A percentile compares a stretch with the other conserved stretches of the same genome.
These are phyloP conservation scores for Leishmania mexicana DNA, from an alignment of 208 protist genomes.

Conservation along the genomic window DNA sequence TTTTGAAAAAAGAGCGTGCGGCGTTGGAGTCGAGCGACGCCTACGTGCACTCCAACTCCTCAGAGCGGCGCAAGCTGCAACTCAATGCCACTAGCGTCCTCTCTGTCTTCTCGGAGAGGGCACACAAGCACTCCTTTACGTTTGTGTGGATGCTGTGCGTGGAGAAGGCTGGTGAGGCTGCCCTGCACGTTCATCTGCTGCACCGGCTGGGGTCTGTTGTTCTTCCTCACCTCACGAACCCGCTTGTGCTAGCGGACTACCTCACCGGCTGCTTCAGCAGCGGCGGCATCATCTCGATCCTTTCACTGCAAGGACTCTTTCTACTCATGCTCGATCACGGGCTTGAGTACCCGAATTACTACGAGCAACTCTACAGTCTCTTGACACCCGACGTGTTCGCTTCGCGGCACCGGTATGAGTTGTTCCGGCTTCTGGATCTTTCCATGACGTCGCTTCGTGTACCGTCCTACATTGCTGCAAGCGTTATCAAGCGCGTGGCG, in stretches of 20 bases:
- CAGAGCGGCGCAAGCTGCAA: constrained; percentile 70
- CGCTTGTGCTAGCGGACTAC: constrained; percentile 86
- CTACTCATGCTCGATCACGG: constrained; percentile 91
- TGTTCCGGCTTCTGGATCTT: constrained; percentile 87
- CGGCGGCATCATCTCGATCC: constrained; percentile 85
- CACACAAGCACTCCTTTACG: constrained; percentile 87
- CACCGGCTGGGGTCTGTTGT: constrained; percentile 73
- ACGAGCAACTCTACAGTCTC: constrained; percentile 90
- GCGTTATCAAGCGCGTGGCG: constrained; percentile 78
- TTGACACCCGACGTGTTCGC: constrained; percentile 81
- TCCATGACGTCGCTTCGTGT: constrained; percentile 84
- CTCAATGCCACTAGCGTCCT: constrained; percentile 58
- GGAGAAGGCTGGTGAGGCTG: constrained; percentile 46
- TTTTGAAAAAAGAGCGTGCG: constrained; percentile 62
- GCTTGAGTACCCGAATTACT: constrained; percentile 91
- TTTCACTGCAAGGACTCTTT: constrained; percentile 87
- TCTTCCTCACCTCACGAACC: constrained; percentile 82
- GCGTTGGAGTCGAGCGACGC: constrained; percentile 59
- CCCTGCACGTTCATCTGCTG: constrained; percentile 83
- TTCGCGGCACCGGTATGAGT: constrained; percentile 85
- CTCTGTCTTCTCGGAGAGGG: constrained; percentile 77
- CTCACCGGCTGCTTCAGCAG: constrained; percentile 83
- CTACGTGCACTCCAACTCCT: constrained; percentile 69
- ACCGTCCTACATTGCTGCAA: constrained; percentile 82
- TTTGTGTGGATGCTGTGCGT: constrained; percentile 80